Percentiles rank a stretch among this genome's conserved stretches.
phyloP scores from a whole-genome alignment of 805 yeast species.

The Yarrowia sp. region DNA sequence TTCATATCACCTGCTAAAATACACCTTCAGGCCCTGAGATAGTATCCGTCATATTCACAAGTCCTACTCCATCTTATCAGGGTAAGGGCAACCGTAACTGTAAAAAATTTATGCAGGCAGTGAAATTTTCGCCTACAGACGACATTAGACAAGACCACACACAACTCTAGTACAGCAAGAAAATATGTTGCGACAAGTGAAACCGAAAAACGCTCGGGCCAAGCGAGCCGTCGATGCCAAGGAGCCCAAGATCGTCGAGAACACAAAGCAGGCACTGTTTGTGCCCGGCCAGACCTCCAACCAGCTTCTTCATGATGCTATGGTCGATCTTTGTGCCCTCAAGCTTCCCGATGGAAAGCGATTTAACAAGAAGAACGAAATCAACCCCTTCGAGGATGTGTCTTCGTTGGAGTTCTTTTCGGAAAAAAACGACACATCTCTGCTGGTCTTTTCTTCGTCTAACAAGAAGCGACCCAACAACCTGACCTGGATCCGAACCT shows the following conservation, averaged over 20 bases:
- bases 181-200: slow-evolving; percentile 32
- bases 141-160: neutral
- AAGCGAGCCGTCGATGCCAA: slow-evolving; percentile 89
- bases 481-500: slow-evolving; percentile 81
- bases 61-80: neutral
- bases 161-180: neutral
- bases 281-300: slow-evolving; percentile 84
- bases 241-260: slow-evolving; percentile 85
- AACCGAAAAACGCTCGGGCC: slow-evolving; percentile 93
- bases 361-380: slow-evolving; percentile 81
- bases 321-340: slow-evolving; percentile 82
- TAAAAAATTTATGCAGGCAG: slow-evolving; percentile 15
- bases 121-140: neutral
- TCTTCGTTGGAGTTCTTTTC: slow-evolving; percentile 82
- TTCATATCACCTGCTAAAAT: too few species aligned
- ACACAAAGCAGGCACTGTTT: slow-evolving; percentile 83
- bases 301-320: slow-evolving; percentile 78
- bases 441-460: slow-evolving; percentile 71
- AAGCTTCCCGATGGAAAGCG: slow-evolving; percentile 89
- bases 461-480: slow-evolving; percentile 93
- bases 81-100: neutral
- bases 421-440: slow-evolving; percentile 88
- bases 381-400: slow-evolving; percentile 90
- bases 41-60: too few species aligned
- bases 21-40: too few species aligned